Evolutionary conservation across 179 eudicot species (phyloP), one percentile per base, ranked within the genome.

Genomic region (Corrigiola litoralis): DNA sequence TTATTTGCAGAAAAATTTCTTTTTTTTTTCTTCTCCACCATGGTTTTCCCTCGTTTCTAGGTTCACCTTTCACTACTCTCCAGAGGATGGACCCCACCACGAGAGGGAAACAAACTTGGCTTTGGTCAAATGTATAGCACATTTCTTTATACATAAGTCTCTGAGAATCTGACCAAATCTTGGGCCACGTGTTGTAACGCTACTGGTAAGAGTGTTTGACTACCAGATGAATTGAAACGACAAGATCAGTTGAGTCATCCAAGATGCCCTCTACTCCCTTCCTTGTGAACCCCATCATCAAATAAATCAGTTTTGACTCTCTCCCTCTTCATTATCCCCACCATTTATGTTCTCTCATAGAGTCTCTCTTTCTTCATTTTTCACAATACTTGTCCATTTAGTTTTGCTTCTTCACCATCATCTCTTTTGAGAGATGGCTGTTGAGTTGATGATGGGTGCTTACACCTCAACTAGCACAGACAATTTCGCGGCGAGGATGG

Each of bases 381-480:
- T n/a, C 58, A n/a, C n/a, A n/a, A n/a, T 48, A 59, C 20, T 20
- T 49, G 16, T 50, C 58, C 48, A 47, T 29, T 52, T 70, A 32
- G 1, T 20, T 16, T 28, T n/a, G 25, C 24, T 16, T 11, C 2
- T 18, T 45, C 6, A n/a, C 20, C 3, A 29, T 29, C 23, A 20
- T 18, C n/a, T 24, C 6, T 1, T 11, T 12, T 38, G 34, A 17
- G 14, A 27, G 13, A 88, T 92, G 98, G 89, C 87, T 7, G 86
- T 92, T 6, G 89, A 85, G 55, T 76, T 86, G 23, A 75, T 81
- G 77, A 56, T 72, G 59, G 79, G 81, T 1, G 20, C 66, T 28
- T 78, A 72, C 80, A 49, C 62, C 18, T 17, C 55, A 21, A 64
- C 58, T 46, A 46, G 18, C 28, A 32, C 55, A 48, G 58, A 25